Percentiles rank a stretch among this genome's conserved stretches.
Evolutionary conservation across 768 basidiomycete genomes (phyloP).

Genomic region (Kwoniella sp.): DNA sequence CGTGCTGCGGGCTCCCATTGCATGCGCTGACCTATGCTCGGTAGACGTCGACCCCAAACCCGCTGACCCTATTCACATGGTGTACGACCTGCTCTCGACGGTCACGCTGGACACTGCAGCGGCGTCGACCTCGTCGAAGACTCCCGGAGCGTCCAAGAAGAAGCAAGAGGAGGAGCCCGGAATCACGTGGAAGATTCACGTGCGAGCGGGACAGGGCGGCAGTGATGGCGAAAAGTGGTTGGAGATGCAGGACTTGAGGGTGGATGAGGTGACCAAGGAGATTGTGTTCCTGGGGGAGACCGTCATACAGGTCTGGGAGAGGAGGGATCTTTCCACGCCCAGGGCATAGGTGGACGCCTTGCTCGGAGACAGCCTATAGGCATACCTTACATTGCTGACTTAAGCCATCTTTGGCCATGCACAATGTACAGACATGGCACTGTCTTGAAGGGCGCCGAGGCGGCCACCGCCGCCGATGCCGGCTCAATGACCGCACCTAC

Average conservation of each 20-base stretch:
- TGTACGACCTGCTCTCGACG: conserved; percentile 94
- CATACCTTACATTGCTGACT: too few species aligned
- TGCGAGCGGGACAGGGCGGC: conserved; percentile 55
- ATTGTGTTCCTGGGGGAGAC: conserved; percentile 98
- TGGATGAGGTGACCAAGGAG: conserved; percentile 91
- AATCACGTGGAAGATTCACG: conserved; percentile 73
- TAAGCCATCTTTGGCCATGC: too few species aligned
- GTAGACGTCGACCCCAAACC: conserved; percentile 70
- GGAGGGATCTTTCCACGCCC: conserved; percentile 38
- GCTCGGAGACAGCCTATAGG: too few species aligned
- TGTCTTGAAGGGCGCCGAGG: too few species aligned
- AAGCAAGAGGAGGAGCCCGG: conserved; percentile 65
- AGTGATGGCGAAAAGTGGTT: conserved; percentile 88
- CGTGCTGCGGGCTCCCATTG: neutral
- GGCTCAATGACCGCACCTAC: too few species aligned
- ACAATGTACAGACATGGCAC: too few species aligned
- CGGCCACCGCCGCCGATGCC: too few species aligned
- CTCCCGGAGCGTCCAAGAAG: conserved; percentile 29
- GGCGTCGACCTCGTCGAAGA: conserved; percentile 69
- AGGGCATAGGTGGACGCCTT: too few species aligned
- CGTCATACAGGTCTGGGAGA: conserved; percentile 70
- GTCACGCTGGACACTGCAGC: conserved; percentile 91
- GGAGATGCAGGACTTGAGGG: conserved; percentile 91
- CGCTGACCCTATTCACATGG: conserved; percentile 58
- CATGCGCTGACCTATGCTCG: neutral